Conservation (phyloP, 768 basidiomycete genomes). For the Flagelloscypha sp. region DNA sequence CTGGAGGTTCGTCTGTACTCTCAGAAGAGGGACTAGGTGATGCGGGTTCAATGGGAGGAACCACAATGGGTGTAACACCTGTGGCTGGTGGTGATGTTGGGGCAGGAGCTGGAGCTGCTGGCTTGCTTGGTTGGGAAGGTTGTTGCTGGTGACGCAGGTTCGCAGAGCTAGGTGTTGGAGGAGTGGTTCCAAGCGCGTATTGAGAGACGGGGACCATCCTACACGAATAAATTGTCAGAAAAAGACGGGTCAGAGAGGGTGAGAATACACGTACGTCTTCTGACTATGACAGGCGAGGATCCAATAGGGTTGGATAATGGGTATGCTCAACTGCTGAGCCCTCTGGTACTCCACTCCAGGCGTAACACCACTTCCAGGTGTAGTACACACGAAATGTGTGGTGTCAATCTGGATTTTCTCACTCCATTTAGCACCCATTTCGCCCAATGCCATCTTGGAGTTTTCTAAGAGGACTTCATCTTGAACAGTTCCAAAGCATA, state of each 20-base stretch:
- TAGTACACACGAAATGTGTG: conserved; percentile 95
- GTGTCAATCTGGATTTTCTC: conserved; percentile 96
- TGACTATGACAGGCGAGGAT: conserved; percentile 82
- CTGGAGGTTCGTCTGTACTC: no score
- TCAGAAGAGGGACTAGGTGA: no score
- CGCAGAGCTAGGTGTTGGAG: conserved; percentile 40
- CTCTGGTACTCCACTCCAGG: conserved; percentile 89
- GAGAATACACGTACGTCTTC: conserved; percentile 51
- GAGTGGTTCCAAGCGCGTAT: conserved; percentile 73
- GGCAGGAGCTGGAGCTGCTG: no score
- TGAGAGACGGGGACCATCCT: conserved; percentile 84
- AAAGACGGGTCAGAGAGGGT: no score
- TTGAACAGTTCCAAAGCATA: conserved; percentile 89
- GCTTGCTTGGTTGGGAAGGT: no score
- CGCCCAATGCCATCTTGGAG: conserved; percentile 67
- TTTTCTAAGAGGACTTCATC: conserved; percentile 72
- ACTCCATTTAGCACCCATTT: conserved; percentile 87
- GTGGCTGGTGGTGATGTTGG: no score
- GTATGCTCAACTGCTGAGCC: conserved; percentile 89
- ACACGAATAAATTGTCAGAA: not conserved
- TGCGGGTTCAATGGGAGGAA: no score
- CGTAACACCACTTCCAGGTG: conserved; percentile 55
- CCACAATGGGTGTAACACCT: no score
- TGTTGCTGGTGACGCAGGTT: no score
- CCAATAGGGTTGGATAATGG: conserved; percentile 94